Evolutionary conservation across 2,329 filamentous ascomycete species (phyloP), one percentile per base, ranked within the genome.

Genomic region (Phialophora verrucosa): DNA sequence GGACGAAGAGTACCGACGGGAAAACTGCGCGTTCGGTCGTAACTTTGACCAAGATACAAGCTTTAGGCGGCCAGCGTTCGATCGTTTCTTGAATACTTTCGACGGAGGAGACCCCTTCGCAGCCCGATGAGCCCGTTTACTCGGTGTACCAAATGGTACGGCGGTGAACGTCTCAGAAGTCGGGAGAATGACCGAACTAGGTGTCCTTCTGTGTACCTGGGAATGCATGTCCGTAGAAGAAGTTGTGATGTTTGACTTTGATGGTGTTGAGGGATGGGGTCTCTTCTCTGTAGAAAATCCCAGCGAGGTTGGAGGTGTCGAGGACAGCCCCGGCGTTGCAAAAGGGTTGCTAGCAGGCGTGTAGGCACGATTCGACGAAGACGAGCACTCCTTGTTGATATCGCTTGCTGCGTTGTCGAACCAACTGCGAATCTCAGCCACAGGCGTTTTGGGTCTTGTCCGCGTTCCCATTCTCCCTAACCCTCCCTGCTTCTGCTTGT

Each of bases 401-500:
- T 59, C 50, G 42, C 38, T 63, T 20, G 60, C 49, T n/a, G 51
- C 35, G 5, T 54, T 51, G 42, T 64, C 51, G 47, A 65, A 64
- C 29, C 53, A 47, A 47, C 65, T 62, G 27, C 68, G n/a, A 23
- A 71, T 58, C 42, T 70, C 68, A 17, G 64, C 55, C 20, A 67
- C 60, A 23, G 70, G 66, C 27, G 68, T 69, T 38, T 68, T 67
- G 31, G 66, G 66, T 59, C 64, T 60, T 50, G 66, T 66, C 20
- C 67, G 35, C 2, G 62, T 65, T 17, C 59, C 66, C 27, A 64
- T 44, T 64, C 59, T 59, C 56, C 49, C 23, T 53, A 56, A 12
- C 12, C 23, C 25, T 31, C 32, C 49, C 47, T 51, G 59, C 59
- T 61, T 61, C 11, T 50, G 47, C 11, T 29, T 3, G 23, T 32